Evolutionary conservation across 2,329 filamentous ascomycete species (phyloP), one percentile per base, ranked within the genome.

Genomic region (Incumbomyces delicatus): DNA sequence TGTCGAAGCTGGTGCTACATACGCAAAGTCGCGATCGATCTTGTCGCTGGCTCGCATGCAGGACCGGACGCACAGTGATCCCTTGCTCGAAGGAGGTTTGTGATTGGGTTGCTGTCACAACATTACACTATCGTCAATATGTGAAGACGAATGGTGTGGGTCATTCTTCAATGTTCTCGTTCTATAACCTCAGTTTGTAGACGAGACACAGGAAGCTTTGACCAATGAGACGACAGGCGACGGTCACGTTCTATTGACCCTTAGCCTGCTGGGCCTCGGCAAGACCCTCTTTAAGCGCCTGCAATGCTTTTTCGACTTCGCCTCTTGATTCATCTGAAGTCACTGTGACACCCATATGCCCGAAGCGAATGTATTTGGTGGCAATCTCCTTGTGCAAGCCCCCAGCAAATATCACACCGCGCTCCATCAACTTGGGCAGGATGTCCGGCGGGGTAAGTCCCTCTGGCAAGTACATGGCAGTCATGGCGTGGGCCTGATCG

Each of bases 401-500:
- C 50, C 88, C 92, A 18, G 92, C 92, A 63, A 96, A 96, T 50
- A 98, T 79, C 34, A 98, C 85, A 27, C 88, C 88, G 66, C 85
- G 89, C 71, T 85, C 86, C 52, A 87, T 67, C 53, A 98, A 72
- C 62, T 80, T 88, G 11, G 92, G 89, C 44, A 98, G 75, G 30
- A 98, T 73, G 55, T 95, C 86, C 2, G 88, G 77, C 27, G 85
- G 82, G 57, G 83, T 81, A 44, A 96, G 71, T 34, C 76, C 82
- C 51, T 96, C 87, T 1, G 92, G 92, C 46, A 98, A 76, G 67
- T 92, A 95, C 57, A 98, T 92, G 49, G 92, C 90, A 2, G 92
- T 98, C 92, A 98, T 98, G 59, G 86, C 88, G 65, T 94, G 90
- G 35, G 92, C 88, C 70, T 96, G 90, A 67, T 94, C 85, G 59